Conservation (phyloP, 1,139 yeast genomes). For the Wickerhamomyces sp. region DNA sequence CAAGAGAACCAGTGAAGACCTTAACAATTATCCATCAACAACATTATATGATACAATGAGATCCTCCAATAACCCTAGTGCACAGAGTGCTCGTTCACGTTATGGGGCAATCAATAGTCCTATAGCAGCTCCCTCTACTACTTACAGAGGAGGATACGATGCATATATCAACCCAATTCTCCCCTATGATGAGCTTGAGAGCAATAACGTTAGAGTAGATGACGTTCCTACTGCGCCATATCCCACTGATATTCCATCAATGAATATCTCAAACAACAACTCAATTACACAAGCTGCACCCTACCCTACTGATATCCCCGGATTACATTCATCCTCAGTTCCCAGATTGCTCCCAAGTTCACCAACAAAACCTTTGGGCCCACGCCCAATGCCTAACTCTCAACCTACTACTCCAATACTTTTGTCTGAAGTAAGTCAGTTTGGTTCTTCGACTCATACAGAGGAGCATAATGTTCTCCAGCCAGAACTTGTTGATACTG, state of each 20-base stretch:
- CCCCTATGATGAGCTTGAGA: not conserved
- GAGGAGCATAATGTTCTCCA: no score
- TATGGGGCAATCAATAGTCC: constrained; percentile 11
- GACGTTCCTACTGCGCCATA: constrained; percentile 10
- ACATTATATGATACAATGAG: constrained; percentile 17
- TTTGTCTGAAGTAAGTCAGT: not conserved
- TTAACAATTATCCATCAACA: constrained; percentile 14
- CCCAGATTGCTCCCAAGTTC: not conserved
- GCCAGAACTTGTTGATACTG: not conserved
- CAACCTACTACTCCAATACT: constrained; percentile 7
- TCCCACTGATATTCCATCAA: constrained; percentile 12
- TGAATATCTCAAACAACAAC: constrained; percentile 3
- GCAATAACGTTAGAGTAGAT: not conserved
- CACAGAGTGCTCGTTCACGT: constrained; percentile 7
- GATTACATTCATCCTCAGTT: not conserved
- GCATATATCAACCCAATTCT: not conserved
- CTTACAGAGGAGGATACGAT: constrained; percentile 19
- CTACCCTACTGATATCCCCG: constrained; percentile 8
- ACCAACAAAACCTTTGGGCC: constrained; percentile 15
- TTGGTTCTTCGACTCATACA: not conserved
- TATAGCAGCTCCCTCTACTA: constrained; percentile 15
- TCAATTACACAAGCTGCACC: constrained; percentile 7
- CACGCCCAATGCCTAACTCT: constrained; percentile 21
- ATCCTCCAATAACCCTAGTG: constrained; percentile 6
- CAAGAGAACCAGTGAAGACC: constrained; percentile 14